Base-by-base conservation (phyloP, 2,329 filamentous ascomycete species). In the Claviceps monticola region DNA sequence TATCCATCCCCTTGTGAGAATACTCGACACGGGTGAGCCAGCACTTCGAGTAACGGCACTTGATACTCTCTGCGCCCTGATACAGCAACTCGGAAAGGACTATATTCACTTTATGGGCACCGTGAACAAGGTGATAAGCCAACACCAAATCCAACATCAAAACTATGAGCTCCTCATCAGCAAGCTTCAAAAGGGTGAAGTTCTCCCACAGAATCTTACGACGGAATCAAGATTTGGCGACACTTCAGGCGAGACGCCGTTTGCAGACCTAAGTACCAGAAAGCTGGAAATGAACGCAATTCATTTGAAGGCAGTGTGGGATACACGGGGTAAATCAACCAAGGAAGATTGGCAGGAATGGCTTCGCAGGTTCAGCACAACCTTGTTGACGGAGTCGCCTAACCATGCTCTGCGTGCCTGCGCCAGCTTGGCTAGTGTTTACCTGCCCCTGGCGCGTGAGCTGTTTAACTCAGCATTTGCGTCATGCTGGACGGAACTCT, bases 331-430 rank as follows among this genome's bases (percentile, higher is more conserved):
- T 55, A 96, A 96, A 64, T 96, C 91, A 0, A 99, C 93, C 9
- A 89, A 90, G 61, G 93, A 99, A 64, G 93, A 99, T 68, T 99
- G 93, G 93, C 88, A 95, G 61, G 93, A 99, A 66, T 99, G 93
- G 93, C 88, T 98, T 68, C 82, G 94, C 55, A 80, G 91, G 29
- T 95, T 98, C 69, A 97, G 91, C 63, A 91, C 95, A 37, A 95
- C 95, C 52, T 75, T 98, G 7, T 76, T 99, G 45, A 88, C 90
- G 55, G 94, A 98, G 64, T 97, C 90, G 1, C 94, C 93, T 3
- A 95, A 96, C 57, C 93, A 96, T 62, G 91, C 94, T 8, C 75
- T 99, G 1, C 80, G 93, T 57, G 93, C 93, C 44, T 98, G 94
- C 64, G 93, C 91, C 41, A 87, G 86, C 53, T 74, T 99, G 39